phyloP scores from a whole-genome alignment of 352 stramenopile genomes.

The Pythium aphanidermatum region DNA sequence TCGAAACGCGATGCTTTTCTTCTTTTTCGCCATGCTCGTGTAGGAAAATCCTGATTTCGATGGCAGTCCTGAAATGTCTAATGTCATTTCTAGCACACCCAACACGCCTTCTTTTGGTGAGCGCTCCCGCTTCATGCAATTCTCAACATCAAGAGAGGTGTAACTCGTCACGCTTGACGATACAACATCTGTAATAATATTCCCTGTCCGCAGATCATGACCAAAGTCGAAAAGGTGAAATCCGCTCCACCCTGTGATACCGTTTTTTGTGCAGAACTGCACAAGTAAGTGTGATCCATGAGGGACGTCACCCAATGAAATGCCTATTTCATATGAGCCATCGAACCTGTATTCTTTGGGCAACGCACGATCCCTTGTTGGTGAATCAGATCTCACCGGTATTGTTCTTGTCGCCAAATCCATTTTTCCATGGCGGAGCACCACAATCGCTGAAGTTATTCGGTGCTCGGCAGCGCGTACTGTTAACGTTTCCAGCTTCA shows the following conservation, averaged over 20 bases:
- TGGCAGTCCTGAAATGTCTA: slow-evolving; percentile 34
- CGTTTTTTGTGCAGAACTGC: slow-evolving; percentile 40
- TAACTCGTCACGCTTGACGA: slow-evolving; percentile 19
- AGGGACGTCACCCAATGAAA: slow-evolving; percentile 60
- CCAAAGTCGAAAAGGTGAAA: slow-evolving; percentile 81
- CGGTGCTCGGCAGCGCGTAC: neutral
- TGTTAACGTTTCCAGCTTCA: slow-evolving; percentile 5
- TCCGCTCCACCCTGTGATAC: slow-evolving; percentile 49
- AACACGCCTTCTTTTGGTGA: slow-evolving; percentile 26
- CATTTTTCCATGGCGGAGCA: slow-evolving; percentile 27
- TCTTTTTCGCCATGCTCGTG: slow-evolving; percentile 40
- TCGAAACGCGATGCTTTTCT: slow-evolving; percentile 53
- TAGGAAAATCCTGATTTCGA: slow-evolving; percentile 48
- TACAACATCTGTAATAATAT: slow-evolving; percentile 40
- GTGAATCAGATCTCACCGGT: slow-evolving; percentile 8
- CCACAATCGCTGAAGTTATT: slow-evolving; percentile 15
- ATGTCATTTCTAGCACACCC: slow-evolving; percentile 34
- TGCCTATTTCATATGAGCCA: slow-evolving; percentile 4
- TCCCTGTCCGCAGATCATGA: slow-evolving; percentile 52
- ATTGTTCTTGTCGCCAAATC: slow-evolving; percentile 15
- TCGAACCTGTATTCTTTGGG: slow-evolving; percentile 13
- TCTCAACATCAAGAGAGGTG: slow-evolving; percentile 68
- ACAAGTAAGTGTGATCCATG: slow-evolving; percentile 70
- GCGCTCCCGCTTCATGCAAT: slow-evolving; percentile 41
- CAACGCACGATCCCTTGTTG: slow-evolving; percentile 16